Conservation (phyloP, 169 alveolate genomes). For the Plasmodium inui region DNA sequence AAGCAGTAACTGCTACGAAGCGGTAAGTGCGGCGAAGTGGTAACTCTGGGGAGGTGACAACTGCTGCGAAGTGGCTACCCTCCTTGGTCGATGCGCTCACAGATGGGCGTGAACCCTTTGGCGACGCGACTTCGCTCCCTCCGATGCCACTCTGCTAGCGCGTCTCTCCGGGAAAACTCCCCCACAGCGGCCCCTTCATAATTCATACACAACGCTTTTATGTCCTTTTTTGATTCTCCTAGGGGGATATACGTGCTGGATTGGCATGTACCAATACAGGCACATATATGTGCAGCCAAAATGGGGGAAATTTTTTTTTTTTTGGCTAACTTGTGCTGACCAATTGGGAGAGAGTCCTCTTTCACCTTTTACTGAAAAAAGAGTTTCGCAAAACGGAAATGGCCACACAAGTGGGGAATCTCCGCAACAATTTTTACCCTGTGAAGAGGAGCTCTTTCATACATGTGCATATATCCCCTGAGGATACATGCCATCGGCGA, state of each 20-base stretch:
- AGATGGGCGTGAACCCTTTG: too few relatives aligned
- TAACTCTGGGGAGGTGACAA: too few relatives aligned
- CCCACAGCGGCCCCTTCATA: not conserved
- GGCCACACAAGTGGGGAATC: not conserved
- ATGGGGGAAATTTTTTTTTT: not conserved
- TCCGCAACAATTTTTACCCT: not conserved
- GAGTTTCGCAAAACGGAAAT: not conserved
- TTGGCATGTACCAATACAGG: not conserved
- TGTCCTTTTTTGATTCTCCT: not conserved
- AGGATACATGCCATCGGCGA: not conserved
- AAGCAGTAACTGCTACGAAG: too few relatives aligned
- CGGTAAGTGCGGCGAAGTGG: too few relatives aligned
- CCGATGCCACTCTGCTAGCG: too few relatives aligned
- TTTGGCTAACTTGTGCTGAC: not conserved
- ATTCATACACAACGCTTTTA: not conserved
- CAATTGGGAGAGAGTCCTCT: not conserved
- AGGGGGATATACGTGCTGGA: not conserved
- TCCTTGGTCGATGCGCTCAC: too few relatives aligned
- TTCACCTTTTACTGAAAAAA: not conserved
- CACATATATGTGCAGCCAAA: not conserved
- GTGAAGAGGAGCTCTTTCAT: not conserved
- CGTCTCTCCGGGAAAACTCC: too few relatives aligned
- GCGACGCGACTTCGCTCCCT: too few relatives aligned
- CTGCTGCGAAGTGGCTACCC: too few relatives aligned
- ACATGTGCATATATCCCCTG: not conserved